These are phyloP conservation scores for Prinsepia uniflora DNA, from an alignment of 306 rosid genomes.

Conservation along the genomic window DNA sequence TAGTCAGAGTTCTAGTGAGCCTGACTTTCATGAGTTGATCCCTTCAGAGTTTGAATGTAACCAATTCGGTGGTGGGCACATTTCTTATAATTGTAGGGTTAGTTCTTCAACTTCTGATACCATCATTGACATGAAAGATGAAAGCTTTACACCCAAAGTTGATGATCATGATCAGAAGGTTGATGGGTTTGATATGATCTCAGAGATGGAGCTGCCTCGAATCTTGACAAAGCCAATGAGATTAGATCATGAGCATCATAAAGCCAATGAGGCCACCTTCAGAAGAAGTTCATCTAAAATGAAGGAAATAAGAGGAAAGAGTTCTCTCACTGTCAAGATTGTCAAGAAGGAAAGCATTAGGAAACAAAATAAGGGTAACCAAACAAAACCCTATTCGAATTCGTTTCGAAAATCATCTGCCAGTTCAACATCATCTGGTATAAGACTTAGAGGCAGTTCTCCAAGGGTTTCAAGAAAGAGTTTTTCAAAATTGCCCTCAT, in stretches of 20 bases:
- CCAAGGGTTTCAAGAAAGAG: conserved; percentile 65
- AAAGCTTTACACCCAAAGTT: conserved; percentile 32
- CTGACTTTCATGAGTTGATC: conserved; percentile 32
- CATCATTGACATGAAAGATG: conserved; percentile 62
- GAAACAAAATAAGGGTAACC: conserved; percentile 26
- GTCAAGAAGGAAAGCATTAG: conserved; percentile 32
- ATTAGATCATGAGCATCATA: conserved; percentile 26
- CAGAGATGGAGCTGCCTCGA: conserved; percentile 56
- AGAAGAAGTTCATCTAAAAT: conserved; percentile 40
- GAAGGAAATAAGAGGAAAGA: conserved; percentile 28
- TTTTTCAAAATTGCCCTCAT: conserved; percentile 28
- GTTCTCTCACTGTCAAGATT: conserved; percentile 31
- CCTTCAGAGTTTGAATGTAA: conserved; percentile 54
- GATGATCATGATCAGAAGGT: conserved; percentile 25
- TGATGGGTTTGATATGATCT: conserved; percentile 42
- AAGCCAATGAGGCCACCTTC: conserved; percentile 31
- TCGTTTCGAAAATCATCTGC: conserved; percentile 35
- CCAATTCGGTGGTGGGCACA: conserved; percentile 26
- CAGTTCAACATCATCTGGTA: conserved; percentile 39
- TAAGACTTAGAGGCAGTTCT: conserved; percentile 63
- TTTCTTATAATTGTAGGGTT: conserved; percentile 25
- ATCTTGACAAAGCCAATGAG: conserved; percentile 51
- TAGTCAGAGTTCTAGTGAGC: conserved; percentile 42
- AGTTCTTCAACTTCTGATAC: conserved; percentile 68
- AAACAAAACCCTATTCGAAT: conserved; percentile 17